Percentiles rank a stretch among this genome's conserved stretches.
phyloP scores from a whole-genome alignment of 345 rosid species.

The Turritis glabra region DNA sequence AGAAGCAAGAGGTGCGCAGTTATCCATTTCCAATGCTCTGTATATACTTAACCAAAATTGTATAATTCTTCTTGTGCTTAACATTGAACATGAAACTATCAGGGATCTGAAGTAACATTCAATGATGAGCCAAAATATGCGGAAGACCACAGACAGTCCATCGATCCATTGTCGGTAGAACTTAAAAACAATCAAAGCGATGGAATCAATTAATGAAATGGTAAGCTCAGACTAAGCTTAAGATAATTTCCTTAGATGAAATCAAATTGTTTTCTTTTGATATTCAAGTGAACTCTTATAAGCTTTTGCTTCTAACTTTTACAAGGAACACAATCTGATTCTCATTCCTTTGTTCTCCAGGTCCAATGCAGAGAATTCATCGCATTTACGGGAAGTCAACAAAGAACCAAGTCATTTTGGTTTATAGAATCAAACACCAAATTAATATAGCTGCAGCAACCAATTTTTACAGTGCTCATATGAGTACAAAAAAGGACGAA shows the following conservation, averaged over 20 bases:
- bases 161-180: conserved; percentile 21
- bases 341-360: conserved; percentile 24
- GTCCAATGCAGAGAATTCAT: conserved; percentile 12
- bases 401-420: conserved; percentile 14
- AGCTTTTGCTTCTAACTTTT: conserved; percentile 8
- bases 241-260: not conserved
- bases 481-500: not conserved
- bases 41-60: not conserved
- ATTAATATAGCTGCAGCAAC: conserved; percentile 9
- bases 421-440: conserved; percentile 9
- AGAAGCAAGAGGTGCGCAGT: conserved; percentile 22
- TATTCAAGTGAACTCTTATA: not conserved
- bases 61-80: conserved; percentile 13
- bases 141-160: conserved; percentile 15
- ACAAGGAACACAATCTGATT: conserved; percentile 25
- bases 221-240: conserved; percentile 28
- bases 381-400: not conserved
- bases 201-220: conserved; percentile 28
- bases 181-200: not conserved
- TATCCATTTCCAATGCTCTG: conserved; percentile 2
- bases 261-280: not conserved
- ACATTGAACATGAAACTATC: conserved; percentile 34
- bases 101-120: conserved; percentile 22
- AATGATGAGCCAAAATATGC: conserved; percentile 20
- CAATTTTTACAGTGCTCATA: conserved; percentile 4